Conservation (phyloP, 2,329 filamentous ascomycete genomes). For the Botrytis cinerea region DNA sequence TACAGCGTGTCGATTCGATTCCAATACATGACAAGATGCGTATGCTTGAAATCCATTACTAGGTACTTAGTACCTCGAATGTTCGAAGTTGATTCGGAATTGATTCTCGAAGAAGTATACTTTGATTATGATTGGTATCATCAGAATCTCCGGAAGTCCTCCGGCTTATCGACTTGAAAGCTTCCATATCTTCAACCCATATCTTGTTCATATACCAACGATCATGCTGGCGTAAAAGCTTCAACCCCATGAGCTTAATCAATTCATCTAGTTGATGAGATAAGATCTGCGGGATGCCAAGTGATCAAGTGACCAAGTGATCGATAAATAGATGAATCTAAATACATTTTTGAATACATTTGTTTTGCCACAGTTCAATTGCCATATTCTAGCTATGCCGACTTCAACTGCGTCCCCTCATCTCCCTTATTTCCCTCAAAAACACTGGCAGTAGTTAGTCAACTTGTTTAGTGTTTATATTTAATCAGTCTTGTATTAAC, state of each 20-base stretch:
- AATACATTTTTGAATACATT: background rate
- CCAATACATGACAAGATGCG: background rate
- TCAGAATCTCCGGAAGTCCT: background rate
- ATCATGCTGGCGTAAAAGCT: background rate
- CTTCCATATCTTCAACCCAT: background rate
- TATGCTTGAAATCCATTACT: background rate
- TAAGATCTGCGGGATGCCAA: background rate
- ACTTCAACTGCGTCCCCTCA: background rate
- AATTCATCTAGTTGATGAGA: background rate
- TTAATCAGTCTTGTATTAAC: background rate
- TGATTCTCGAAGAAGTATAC: background rate
- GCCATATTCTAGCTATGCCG: background rate
- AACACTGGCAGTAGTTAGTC: background rate
- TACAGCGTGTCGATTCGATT: background rate
- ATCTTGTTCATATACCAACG: background rate
- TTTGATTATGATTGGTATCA: background rate
- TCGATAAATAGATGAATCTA: background rate
- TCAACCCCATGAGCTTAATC: background rate
- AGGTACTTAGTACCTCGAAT: background rate
- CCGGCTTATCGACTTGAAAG: background rate
- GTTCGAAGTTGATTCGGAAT: background rate
- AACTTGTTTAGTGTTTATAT: background rate
- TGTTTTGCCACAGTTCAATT: background rate
- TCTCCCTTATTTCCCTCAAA: background rate
- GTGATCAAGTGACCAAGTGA: background rate